phyloP scores from a whole-genome alignment of 768 basidiomycete genomes.

The Amanita phalloides region DNA sequence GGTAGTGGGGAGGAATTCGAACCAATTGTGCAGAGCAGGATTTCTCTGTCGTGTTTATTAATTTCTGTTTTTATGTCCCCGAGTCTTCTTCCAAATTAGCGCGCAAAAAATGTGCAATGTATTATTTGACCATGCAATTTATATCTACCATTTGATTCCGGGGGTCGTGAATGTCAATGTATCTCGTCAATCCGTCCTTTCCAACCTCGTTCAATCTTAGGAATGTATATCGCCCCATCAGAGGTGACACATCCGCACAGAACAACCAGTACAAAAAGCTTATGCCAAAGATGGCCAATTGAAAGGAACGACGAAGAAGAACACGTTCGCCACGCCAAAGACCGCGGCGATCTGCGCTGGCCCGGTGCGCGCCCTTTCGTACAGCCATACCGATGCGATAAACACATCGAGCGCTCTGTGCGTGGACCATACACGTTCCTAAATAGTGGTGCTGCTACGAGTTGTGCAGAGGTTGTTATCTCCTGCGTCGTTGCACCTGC shows the following conservation, averaged over 20 bases:
- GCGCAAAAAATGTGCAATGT: no score
- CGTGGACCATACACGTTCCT: constrained; percentile 48
- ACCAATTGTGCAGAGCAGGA: no score
- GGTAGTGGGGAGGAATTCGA: no score
- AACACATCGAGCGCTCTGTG: constrained; percentile 26
- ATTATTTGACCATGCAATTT: no score
- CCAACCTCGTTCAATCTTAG: background rate
- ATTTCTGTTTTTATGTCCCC: no score
- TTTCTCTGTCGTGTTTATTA: no score
- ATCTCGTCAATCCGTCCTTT: constrained; percentile 12
- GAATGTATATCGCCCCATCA: no score
- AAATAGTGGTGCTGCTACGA: constrained; percentile 60
- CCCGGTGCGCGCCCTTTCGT: background rate
- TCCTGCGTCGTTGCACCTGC: constrained; percentile 57
- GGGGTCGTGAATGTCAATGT: no score
- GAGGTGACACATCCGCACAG: no score
- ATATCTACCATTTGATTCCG: no score
- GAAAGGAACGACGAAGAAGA: no score
- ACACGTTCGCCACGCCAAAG: constrained; percentile 23
- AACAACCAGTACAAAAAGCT: constrained; percentile 25
- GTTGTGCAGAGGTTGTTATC: constrained; percentile 32
- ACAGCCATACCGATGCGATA: constrained; percentile 18
- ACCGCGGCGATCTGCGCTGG: constrained; percentile 10
- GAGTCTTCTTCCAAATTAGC: no score
- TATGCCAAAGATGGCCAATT: constrained; percentile 4